These are phyloP conservation scores for Cyberlindnera misumaiensis DNA, from an alignment of 805 yeast genomes.

Conservation along the genomic window DNA sequence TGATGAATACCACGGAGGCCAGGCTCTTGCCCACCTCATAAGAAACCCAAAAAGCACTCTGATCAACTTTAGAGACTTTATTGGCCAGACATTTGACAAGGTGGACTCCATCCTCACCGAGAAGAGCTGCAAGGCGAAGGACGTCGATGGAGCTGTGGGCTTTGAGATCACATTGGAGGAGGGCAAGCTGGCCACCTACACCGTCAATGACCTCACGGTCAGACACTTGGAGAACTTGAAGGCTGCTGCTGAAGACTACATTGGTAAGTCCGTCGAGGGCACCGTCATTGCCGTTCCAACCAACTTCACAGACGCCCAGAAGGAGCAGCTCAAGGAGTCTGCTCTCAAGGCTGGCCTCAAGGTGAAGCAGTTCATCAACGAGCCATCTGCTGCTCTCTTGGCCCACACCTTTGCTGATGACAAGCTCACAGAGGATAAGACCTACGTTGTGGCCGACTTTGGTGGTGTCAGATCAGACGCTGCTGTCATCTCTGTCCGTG, in stretches of 20 bases:
- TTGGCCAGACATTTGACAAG: conserved; percentile 68
- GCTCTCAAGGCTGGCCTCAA: conserved; percentile 68
- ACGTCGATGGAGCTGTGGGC: conserved; percentile 61
- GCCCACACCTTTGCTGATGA: conserved; percentile 54
- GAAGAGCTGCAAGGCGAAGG: conserved; percentile 60
- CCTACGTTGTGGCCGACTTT: conserved; percentile 89
- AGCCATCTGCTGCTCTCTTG: conserved; percentile 86
- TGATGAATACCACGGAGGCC: conserved; percentile 96
- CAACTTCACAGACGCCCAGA: conserved; percentile 71
- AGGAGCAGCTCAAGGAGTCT: conserved; percentile 50
- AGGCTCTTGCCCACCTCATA: conserved; percentile 86
- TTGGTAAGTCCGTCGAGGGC: conserved; percentile 74
- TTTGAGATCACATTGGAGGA: conserved; percentile 49
- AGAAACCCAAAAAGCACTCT: conserved; percentile 87
- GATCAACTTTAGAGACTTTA: conserved; percentile 86
- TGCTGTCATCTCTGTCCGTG: conserved; percentile 87
- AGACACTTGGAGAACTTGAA: conserved; percentile 81
- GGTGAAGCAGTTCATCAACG: conserved; percentile 82
- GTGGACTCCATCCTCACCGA: conserved; percentile 61
- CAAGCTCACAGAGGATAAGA: conserved; percentile 48
- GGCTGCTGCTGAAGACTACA: conserved; percentile 86
- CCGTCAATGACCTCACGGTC: conserved; percentile 71
- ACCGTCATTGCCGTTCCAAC: conserved; percentile 90
- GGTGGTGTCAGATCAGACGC: conserved; percentile 96
- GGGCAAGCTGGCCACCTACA: conserved; percentile 43